Evolutionary conservation across 139 green algal species (phyloP).

Genomic region (Nannochloris sp.): DNA sequence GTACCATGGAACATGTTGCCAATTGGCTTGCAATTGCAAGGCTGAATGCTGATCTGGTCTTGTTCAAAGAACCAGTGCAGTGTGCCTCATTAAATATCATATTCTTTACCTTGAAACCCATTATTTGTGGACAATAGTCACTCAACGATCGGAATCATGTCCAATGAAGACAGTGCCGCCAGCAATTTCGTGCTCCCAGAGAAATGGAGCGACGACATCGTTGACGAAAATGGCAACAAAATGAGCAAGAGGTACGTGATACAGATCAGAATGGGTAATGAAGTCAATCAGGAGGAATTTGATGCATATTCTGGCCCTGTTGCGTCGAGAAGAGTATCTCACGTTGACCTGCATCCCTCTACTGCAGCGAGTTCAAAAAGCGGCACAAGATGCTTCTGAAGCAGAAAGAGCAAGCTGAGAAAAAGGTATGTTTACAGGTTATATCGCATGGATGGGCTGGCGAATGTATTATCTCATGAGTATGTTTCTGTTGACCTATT

Average conservation of each 20-base stretch:
- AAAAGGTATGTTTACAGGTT: conserved; percentile 46
- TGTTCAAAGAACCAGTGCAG: too few species aligned
- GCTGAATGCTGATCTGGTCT: too few species aligned
- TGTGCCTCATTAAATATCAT: background rate
- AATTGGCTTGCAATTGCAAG: too few species aligned
- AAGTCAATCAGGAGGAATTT: background rate
- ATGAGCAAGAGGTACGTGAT: conserved; percentile 77
- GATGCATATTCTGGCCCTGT: background rate
- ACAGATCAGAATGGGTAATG: background rate
- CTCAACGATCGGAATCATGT: background rate
- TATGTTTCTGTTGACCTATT: background rate
- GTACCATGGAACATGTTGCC: too few species aligned
- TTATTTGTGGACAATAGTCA: too few species aligned
- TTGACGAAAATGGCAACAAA: conserved; percentile 70
- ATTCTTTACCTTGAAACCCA: background rate
- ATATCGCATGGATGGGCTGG: background rate
- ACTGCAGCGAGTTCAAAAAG: conserved; percentile 85
- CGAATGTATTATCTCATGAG: background rate
- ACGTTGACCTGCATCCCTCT: background rate
- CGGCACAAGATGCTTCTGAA: conserved; percentile 65
- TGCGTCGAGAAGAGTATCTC: background rate
- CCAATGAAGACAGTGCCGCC: background rate
- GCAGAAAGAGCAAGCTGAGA: conserved; percentile 70
- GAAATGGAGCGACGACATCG: conserved; percentile 57
- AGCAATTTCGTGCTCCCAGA: conserved; percentile 20